Evolutionary conservation across 176 grass and related monocot species (phyloP).

Genomic region (Bothriochloa decipiens): DNA sequence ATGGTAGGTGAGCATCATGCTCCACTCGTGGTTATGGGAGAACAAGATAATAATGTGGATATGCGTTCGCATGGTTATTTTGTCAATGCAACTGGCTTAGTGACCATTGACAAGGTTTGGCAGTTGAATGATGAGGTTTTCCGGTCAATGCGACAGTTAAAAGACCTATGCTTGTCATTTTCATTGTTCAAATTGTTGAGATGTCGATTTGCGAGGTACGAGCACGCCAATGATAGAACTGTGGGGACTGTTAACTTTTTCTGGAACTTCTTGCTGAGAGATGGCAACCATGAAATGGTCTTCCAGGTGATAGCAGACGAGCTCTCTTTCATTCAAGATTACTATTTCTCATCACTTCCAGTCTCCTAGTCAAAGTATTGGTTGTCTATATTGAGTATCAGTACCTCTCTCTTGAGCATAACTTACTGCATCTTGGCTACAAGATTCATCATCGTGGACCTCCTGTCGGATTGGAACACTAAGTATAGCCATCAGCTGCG

Average conservation of each 20-base stretch:
- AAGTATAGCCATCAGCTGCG: background rate
- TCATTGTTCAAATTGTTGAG: background rate
- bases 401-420: background rate
- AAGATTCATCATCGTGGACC: background rate
- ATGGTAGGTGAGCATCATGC: too few relatives aligned
- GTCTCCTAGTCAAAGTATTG: background rate
- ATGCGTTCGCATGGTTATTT: background rate
- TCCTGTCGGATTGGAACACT: background rate
- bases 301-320: background rate
- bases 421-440: background rate
- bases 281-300: background rate
- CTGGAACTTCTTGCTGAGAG: background rate
- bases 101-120: background rate
- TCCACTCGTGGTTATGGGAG: too few relatives aligned
- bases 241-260: background rate
- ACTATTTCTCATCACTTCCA: slow-evolving; percentile 1
- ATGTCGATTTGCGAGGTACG: background rate
- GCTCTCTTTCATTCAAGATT: slow-evolving; percentile 23
- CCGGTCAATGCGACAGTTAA: background rate
- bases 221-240: background rate
- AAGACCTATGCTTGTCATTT: background rate
- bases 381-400: background rate
- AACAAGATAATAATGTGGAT: too few relatives aligned
- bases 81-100: background rate
- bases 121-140: background rate